Evolutionary conservation across 345 rosid species (phyloP).

Genomic region (Chamaenerion angustifolium): DNA sequence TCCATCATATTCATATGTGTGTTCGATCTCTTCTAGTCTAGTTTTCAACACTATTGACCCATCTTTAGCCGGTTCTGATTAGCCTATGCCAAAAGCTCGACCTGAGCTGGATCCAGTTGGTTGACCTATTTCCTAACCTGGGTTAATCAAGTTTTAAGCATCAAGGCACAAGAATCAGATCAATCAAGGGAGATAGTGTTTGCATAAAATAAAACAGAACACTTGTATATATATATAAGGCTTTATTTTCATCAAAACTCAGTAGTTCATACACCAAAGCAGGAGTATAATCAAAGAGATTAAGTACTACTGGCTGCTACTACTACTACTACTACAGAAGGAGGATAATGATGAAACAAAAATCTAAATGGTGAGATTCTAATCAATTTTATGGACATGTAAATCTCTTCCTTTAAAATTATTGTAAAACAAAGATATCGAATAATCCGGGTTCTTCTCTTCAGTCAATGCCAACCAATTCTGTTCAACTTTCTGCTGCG

Average conservation of each 20-base stretch:
- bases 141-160: too few species aligned
- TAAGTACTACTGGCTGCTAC: neutral
- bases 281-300: neutral
- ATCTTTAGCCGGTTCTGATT: too few species aligned
- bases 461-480: neutral
- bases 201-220: neutral
- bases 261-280: slow-evolving; percentile 1
- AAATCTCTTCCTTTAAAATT: neutral
- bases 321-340: too few species aligned
- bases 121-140: too few species aligned
- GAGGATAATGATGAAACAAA: neutral
- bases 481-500: neutral
- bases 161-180: too few species aligned
- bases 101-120: too few species aligned
- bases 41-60: too few species aligned
- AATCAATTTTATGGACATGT: neutral
- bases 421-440: neutral
- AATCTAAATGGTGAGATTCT: neutral
- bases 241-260: slow-evolving; percentile 1
- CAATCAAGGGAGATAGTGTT: too few species aligned
- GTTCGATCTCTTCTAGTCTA: too few species aligned
- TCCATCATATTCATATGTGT: too few species aligned
- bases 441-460: too few species aligned
- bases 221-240: neutral
- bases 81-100: too few species aligned